A percentile compares a stretch with the other conserved stretches of the same genome.
Evolutionary conservation across 768 basidiomycete species (phyloP).

Genomic region (Myochromella boudieri): DNA sequence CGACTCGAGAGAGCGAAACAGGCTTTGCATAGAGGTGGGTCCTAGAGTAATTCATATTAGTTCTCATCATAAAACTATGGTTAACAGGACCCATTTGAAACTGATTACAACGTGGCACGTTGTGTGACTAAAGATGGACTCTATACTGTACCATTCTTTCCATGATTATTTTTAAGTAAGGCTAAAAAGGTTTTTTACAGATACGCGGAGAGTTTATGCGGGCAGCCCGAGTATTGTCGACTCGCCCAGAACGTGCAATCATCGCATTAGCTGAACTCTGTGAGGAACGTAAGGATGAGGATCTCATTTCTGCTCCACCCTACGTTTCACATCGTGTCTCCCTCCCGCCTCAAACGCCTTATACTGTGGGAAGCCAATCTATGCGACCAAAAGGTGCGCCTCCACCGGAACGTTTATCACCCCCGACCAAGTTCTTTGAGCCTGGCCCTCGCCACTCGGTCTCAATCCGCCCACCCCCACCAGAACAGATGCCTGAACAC

Average conservation of each 20-base stretch:
- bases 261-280: slow-evolving; percentile 87
- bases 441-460: slow-evolving; percentile 32
- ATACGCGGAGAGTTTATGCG: slow-evolving; percentile 99
- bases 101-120: slow-evolving; percentile 93
- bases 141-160: slow-evolving; percentile 69
- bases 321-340: slow-evolving; percentile 41
- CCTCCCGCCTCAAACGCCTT: slow-evolving; percentile 70
- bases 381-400: slow-evolving; percentile 46
- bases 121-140: slow-evolving; percentile 97
- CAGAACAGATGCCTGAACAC: slow-evolving; percentile 80
- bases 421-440: slow-evolving; percentile 51
- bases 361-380: slow-evolving; percentile 63
- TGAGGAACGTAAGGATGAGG: slow-evolving; percentile 80
- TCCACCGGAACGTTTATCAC: slow-evolving; percentile 51
- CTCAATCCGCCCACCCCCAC: slow-evolving; percentile 50
- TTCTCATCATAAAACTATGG: background rate
- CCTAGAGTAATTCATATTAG: background rate
- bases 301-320: slow-evolving; percentile 51
- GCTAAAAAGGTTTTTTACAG: slow-evolving; percentile 38
- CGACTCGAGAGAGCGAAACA: slow-evolving; percentile 84
- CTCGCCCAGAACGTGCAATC: slow-evolving; percentile 78
- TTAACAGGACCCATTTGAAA: slow-evolving; percentile 90
- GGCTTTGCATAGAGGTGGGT: slow-evolving; percentile 91
- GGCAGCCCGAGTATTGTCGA: slow-evolving; percentile 80
- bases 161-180: slow-evolving; percentile 2